Evolutionary conservation across 2,329 filamentous ascomycete genomes (phyloP), one percentile per base, ranked within the genome.

Genomic region (Ramichloridium luteum): DNA sequence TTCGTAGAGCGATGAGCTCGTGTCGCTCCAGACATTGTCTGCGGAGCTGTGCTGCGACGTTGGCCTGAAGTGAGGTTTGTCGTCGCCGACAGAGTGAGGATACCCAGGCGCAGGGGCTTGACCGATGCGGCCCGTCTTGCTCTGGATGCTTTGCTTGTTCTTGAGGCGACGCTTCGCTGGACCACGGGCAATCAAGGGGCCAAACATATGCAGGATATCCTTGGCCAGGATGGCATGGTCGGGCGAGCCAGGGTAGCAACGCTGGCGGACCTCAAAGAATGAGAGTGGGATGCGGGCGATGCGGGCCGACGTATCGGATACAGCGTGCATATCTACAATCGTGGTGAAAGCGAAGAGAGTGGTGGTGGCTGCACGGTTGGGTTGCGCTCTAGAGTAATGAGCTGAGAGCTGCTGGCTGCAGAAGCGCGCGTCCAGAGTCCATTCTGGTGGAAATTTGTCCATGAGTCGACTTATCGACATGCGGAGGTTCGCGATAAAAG

Each of bases 191-290:
- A 61, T 47, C 3, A 64, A 48, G 5, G 56, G 51, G 28, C 53
- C 54, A 35, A 67, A 67, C 17, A 65, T 60, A 25, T 57, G 55
- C 35, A 65, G 60, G 29, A 65, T 63, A 25, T 58, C 55, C 10
- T 56, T 56, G 3, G 55, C 56, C 14, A 67, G 46, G 8, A 61
- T 53, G 10, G 54, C 54, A 33, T 65, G 61, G 39, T 66, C 62
- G 1, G 59, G 58, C 25, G 60, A 64, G 16, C 57, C 56, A 11
- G 52, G 50, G 35, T 62, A 61, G 16, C 57, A 57, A 14, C 60
- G 54, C 35, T 66, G 56, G 3, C 57, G 56, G 14, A 55, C 52
- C 15, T 42, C 57, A 51, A 66, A 63, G 48, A 67, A 64, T 8
- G 55, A 58, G 10, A 62, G 41, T 1, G 62, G 61, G 1, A 59